A percentile compares a stretch with the other conserved stretches of the same genome.
Evolutionary conservation across 1,284 basidiomycete genomes (phyloP).

Genomic region (Sporisorium iseilematis-ciliati): DNA sequence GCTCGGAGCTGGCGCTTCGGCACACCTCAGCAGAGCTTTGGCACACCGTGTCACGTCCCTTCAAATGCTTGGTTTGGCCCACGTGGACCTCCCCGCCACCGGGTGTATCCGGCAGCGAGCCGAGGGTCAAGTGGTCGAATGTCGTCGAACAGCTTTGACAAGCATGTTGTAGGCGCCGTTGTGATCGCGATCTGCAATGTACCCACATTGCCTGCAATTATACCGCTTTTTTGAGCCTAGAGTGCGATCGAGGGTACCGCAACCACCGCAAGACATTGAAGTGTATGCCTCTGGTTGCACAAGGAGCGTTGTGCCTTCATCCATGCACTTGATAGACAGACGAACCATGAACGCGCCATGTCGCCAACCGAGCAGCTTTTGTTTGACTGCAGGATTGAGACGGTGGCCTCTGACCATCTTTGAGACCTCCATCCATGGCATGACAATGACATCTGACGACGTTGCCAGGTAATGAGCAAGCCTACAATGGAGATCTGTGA

Average conservation of each 20-base stretch:
- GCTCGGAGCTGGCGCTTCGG: too few species aligned
- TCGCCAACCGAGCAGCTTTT: constrained; percentile 3
- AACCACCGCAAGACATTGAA: constrained; percentile 5
- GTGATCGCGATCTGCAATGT: too few species aligned
- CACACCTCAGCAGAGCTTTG: too few species aligned
- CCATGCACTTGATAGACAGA: constrained; percentile 1
- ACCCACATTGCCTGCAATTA: background rate
- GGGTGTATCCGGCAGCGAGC: too few species aligned
- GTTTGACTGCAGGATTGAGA: background rate
- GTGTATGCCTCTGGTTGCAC: constrained; percentile 14
- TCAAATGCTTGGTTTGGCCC: too few species aligned
- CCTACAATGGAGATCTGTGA: background rate
- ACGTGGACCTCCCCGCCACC: too few species aligned
- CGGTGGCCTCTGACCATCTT: background rate
- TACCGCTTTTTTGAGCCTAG: background rate
- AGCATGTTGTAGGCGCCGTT: too few species aligned
- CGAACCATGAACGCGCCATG: constrained; percentile 4
- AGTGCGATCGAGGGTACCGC: constrained; percentile 1
- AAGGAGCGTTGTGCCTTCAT: background rate
- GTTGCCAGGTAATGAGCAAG: background rate
- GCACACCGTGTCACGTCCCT: too few species aligned
- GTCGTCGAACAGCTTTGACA: too few species aligned
- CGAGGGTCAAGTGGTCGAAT: too few species aligned
- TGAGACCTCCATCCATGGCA: background rate
- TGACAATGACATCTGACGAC: background rate